These are phyloP conservation scores for Penicillium turbatum DNA, from an alignment of 495 filamentous ascomycete species.

Conservation along the genomic window DNA sequence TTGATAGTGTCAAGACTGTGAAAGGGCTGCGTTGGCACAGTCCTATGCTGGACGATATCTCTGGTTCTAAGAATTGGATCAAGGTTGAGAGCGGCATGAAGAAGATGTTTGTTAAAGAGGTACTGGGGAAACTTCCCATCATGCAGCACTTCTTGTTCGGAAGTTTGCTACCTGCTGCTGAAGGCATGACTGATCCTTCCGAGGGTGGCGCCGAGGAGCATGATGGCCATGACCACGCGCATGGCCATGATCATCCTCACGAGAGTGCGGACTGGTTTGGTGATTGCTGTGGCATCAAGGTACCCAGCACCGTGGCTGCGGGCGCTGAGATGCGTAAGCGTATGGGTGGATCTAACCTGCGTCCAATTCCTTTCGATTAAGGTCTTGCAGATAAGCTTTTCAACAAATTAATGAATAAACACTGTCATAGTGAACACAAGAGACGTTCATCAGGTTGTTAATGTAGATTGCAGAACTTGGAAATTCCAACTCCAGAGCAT, in stretches of 20 bases:
- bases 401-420: slow-evolving; percentile 2
- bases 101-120: slow-evolving; percentile 92
- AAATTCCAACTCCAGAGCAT: slow-evolving; percentile 23
- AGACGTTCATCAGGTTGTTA: too few relatives aligned
- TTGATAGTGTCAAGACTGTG: slow-evolving; percentile 94
- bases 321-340: slow-evolving; percentile 80
- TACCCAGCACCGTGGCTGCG: slow-evolving; percentile 88
- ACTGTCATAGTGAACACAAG: too few relatives aligned
- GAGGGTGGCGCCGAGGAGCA: slow-evolving; percentile 48
- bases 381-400: neutral
- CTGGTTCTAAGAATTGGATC: slow-evolving; percentile 80
- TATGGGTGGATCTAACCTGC: slow-evolving; percentile 56
- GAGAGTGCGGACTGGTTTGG: slow-evolving; percentile 65
- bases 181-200: slow-evolving; percentile 65
- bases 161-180: slow-evolving; percentile 67
- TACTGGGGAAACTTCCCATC: slow-evolving; percentile 88
- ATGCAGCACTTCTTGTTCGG: slow-evolving; percentile 99
- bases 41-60: slow-evolving; percentile 98
- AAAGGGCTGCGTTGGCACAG: slow-evolving; percentile 95
- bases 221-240: slow-evolving; percentile 56
- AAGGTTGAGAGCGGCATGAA: slow-evolving; percentile 95
- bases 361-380: slow-evolving; percentile 90
- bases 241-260: slow-evolving; percentile 55
- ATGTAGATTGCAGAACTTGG: too few relatives aligned
- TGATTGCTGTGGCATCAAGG: slow-evolving; percentile 98